Percentiles rank a stretch among this genome's conserved stretches.
phyloP scores from a whole-genome alignment of 179 eudicot genomes.

The Amaranthus tricolor region DNA sequence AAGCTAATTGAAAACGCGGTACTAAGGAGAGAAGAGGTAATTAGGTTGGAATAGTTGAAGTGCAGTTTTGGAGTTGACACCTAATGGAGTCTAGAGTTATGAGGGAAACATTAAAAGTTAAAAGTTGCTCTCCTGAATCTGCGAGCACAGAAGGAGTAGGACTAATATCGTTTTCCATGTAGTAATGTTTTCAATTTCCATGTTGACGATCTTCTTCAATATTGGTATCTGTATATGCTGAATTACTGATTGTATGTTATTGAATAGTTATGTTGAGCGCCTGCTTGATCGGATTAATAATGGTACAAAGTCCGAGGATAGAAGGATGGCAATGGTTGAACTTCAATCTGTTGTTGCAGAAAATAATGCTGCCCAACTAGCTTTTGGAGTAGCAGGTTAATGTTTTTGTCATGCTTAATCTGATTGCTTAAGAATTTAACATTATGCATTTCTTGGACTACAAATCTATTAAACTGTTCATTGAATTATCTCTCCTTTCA shows the following conservation, averaged over 20 bases:
- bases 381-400: constrained; percentile 97
- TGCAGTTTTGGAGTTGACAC: not conserved
- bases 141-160: not conserved
- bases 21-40: not conserved
- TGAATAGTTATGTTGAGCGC: constrained; percentile 84
- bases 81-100: not conserved
- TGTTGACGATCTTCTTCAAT: constrained; percentile 4
- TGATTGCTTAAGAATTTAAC: not conserved
- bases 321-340: constrained; percentile 82
- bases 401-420: constrained; percentile 18
- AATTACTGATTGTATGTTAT: constrained; percentile 23
- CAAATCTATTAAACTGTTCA: not conserved
- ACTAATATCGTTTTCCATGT: not conserved
- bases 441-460: not conserved
- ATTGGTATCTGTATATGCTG: constrained; percentile 13
- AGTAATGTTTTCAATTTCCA: not conserved
- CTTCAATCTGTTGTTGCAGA: constrained; percentile 95
- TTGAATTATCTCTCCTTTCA: constrained; percentile 14
- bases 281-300: constrained; percentile 92
- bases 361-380: constrained; percentile 83
- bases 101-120: not conserved
- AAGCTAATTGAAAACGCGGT: not conserved
- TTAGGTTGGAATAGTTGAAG: not conserved
- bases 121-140: not conserved
- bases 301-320: constrained; percentile 83